Evolutionary conservation across 1,284 basidiomycete genomes (phyloP).

Genomic region (Pseudozyma thailandica): DNA sequence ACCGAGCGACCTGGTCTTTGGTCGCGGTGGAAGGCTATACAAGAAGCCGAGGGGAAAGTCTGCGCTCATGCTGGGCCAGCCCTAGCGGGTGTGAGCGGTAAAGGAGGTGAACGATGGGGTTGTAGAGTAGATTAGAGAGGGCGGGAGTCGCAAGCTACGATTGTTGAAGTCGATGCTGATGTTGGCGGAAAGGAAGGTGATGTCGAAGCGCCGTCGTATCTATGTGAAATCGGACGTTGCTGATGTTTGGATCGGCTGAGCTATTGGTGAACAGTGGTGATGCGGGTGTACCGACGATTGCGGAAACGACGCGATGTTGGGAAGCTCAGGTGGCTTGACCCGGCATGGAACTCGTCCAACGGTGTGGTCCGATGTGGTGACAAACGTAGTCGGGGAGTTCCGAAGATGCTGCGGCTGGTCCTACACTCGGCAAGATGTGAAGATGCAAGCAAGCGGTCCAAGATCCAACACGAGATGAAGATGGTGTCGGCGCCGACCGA

Average conservation of each 20-base stretch:
- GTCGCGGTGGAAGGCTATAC: constrained; percentile 56
- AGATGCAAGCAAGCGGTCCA: no score
- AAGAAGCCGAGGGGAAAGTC: constrained; percentile 63
- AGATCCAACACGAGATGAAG: no score
- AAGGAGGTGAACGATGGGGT: not conserved
- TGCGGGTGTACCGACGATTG: no score
- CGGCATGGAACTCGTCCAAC: not conserved
- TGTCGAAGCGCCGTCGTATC: not conserved
- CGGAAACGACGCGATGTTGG: not conserved
- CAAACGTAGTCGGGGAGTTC: not conserved
- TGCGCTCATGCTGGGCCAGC: constrained; percentile 58
- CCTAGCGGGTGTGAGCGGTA: constrained; percentile 16
- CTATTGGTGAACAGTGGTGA: no score
- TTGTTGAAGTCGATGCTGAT: not conserved
- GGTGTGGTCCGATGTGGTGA: not conserved
- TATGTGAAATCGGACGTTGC: no score
- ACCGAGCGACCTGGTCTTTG: constrained; percentile 59
- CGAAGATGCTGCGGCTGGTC: constrained; percentile 1
- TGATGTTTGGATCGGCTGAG: no score
- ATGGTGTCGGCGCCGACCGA: no score
- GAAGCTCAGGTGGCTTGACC: not conserved
- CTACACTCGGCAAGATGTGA: no score
- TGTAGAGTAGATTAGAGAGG: not conserved
- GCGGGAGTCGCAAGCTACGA: not conserved
- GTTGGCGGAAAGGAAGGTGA: not conserved